A percentile compares a stretch with the other conserved stretches of the same genome.
These are phyloP conservation scores for Zalaria sp. DNA, from an alignment of 2,329 filamentous ascomycete genomes.

Conservation along the genomic window DNA sequence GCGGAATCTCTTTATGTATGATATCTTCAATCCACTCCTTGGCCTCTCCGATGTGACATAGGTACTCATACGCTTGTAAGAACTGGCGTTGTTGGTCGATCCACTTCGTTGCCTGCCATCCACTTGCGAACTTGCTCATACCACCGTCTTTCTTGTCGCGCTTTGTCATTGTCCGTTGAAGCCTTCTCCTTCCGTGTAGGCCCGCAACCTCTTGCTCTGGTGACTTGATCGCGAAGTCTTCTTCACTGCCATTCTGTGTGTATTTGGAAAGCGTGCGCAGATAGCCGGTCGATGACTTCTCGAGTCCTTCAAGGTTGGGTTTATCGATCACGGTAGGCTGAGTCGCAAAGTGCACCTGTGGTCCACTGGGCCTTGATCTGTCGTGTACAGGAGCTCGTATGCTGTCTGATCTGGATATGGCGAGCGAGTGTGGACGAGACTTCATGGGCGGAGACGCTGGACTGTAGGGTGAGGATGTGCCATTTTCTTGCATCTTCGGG, in stretches of 20 bases:
- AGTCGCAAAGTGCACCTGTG: constrained; percentile 17
- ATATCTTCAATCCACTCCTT: constrained; percentile 98
- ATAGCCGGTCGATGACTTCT: constrained; percentile 81
- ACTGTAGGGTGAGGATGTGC: not conserved
- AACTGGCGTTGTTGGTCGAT: constrained; percentile 99
- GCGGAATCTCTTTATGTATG: constrained; percentile 70
- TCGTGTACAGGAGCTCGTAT: constrained; percentile 19
- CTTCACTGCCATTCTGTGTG: constrained; percentile 57
- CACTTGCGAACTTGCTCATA: constrained; percentile 17
- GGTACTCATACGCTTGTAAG: constrained; percentile 91
- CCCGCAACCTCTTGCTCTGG: constrained; percentile 77
- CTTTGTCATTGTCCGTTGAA: constrained; percentile 55
- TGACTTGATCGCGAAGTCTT: constrained; percentile 68
- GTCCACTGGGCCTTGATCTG: constrained; percentile 9
- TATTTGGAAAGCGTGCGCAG: constrained; percentile 75
- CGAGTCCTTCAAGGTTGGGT: constrained; percentile 67
- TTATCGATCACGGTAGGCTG: constrained; percentile 19
- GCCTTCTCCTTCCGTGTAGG: constrained; percentile 64
- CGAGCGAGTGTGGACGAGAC: constrained; percentile 12
- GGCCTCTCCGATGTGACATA: constrained; percentile 96
- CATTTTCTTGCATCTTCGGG: not conserved
- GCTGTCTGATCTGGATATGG: constrained; percentile 21
- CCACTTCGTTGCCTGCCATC: constrained; percentile 78
- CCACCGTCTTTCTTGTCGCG: constrained; percentile 28
- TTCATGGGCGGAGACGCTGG: constrained; percentile 12